Evolutionary conservation across 208 protist species (phyloP), one percentile per base, ranked within the genome.

Genomic region (Angomonas ambiguus): DNA sequence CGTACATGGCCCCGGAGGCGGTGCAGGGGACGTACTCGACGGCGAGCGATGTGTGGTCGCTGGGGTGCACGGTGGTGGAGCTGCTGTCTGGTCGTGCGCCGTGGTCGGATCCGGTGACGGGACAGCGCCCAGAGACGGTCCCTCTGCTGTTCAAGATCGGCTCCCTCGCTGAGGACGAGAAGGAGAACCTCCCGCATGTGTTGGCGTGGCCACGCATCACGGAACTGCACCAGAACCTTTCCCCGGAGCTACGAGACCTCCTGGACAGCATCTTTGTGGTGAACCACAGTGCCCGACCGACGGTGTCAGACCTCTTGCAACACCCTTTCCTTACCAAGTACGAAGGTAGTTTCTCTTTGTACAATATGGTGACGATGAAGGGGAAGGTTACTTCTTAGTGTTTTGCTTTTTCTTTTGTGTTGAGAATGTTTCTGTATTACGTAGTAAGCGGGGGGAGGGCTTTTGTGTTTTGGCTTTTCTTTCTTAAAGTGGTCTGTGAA

Each of bases 1-100:
- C 79, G 34, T 92, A 92, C 77, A 85, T 95, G 80, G 77, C 82
- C 22, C 85, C 83, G 0, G 80, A 93, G 72, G 65, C 76, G 55
- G 74, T 88, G 42, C 63, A 77, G 32, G 81, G 85, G 0, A 69
- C 57, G 38, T 86, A 89, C 63, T 83, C 67, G 41, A 34, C 79
- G n/a, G 80, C 85, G 22, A 83, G 71, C 63, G 91, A 96, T 74
- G 66, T 96, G 18, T 96, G 91, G 91, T 76, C 91, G 0, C 61
- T 94, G 30, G 91, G 84, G 22, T 94, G 85, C 72, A 80, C 84
- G 5, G 71, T 88, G 11, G 74, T 93, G 71, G 73, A 96, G 67
- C 66, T 94, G 28, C 55, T 87, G 51, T 83, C 79, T 10, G 85
- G 87, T 2, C 20, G 56, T 25, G 22, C 68, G 42, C 85, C 88